A percentile compares a stretch with the other conserved stretches of the same genome.
Conservation (phyloP, 495 filamentous ascomycete genomes). For the Neurospora sp. region DNA sequence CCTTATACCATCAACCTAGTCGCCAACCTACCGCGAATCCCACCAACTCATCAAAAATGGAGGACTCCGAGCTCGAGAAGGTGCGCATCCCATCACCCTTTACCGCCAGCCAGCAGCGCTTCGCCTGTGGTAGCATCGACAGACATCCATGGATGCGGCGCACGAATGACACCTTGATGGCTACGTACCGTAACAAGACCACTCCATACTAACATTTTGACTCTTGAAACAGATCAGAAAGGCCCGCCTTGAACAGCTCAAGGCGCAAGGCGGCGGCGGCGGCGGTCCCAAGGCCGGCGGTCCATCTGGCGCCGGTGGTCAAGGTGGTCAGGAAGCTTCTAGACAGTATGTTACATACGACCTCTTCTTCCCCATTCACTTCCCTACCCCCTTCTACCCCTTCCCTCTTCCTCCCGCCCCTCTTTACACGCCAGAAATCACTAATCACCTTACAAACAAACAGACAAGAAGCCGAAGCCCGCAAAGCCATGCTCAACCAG, state of each 20-base stretch:
- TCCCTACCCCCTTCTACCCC: no score
- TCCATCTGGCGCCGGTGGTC: conserved; percentile 30
- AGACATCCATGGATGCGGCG: not conserved
- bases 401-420: no score
- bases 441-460: conserved; percentile 3
- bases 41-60: conserved; percentile 42
- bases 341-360: conserved; percentile 42
- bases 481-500: conserved; percentile 71
- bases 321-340: conserved; percentile 47
- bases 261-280: conserved; percentile 46
- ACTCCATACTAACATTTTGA: not conserved
- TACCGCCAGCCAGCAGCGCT: not conserved
- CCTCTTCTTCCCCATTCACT: no score
- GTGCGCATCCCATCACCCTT: conserved; percentile 29
- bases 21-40: not conserved
- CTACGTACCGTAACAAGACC: not conserved
- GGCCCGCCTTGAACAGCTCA: conserved; percentile 85
- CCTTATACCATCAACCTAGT: not conserved
- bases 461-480: conserved; percentile 49
- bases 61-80: conserved; percentile 79
- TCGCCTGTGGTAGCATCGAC: not conserved
- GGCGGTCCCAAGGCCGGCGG: conserved; percentile 33
- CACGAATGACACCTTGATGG: not conserved
- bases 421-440: not conserved
- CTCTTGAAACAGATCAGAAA: conserved; percentile 56